Evolutionary conservation across 768 basidiomycete species (phyloP).

Genomic region (Termitomyces bulborhizus): DNA sequence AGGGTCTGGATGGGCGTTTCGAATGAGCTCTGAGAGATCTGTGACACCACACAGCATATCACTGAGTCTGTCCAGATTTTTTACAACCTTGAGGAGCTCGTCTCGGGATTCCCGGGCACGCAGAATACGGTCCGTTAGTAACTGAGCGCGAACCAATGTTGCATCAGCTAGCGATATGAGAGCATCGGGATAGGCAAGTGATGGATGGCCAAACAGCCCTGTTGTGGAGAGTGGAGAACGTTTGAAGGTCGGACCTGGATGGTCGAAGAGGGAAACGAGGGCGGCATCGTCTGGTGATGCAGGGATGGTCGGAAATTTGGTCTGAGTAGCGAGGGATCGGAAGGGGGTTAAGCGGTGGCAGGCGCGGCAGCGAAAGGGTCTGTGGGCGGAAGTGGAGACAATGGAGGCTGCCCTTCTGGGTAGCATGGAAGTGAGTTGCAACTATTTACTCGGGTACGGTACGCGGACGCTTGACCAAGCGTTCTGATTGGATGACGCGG

Average conservation of each 20-base stretch:
- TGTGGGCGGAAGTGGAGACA: slow-evolving; percentile 26
- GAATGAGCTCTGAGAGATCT: slow-evolving; percentile 89
- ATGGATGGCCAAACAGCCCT: slow-evolving; percentile 81
- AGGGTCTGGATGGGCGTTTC: slow-evolving; percentile 88
- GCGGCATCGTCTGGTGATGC: slow-evolving; percentile 61
- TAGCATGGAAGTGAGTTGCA: slow-evolving; percentile 30
- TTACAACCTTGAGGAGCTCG: slow-evolving; percentile 83
- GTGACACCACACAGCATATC: slow-evolving; percentile 96
- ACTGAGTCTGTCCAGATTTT: slow-evolving; percentile 94
- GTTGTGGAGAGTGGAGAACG: slow-evolving; percentile 45
- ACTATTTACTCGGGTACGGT: neutral
- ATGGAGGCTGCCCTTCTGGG: slow-evolving; percentile 35
- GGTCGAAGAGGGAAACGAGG: slow-evolving; percentile 68
- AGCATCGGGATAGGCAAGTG: slow-evolving; percentile 61
- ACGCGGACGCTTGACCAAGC: neutral
- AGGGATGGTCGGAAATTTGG: slow-evolving; percentile 39
- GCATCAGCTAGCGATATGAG: slow-evolving; percentile 71
- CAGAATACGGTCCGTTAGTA: slow-evolving; percentile 81
- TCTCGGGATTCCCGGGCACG: slow-evolving; percentile 62
- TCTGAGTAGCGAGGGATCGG: slow-evolving; percentile 32
- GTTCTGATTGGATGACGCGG: slow-evolving; percentile 7
- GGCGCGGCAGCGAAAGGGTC: slow-evolving; percentile 21
- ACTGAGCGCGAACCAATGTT: slow-evolving; percentile 73
- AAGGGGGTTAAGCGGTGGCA: slow-evolving; percentile 10
- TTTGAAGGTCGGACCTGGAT: slow-evolving; percentile 36